These are phyloP conservation scores for Rutstroemia sp. DNA, from an alignment of 2,329 filamentous ascomycete genomes.

Conservation along the genomic window DNA sequence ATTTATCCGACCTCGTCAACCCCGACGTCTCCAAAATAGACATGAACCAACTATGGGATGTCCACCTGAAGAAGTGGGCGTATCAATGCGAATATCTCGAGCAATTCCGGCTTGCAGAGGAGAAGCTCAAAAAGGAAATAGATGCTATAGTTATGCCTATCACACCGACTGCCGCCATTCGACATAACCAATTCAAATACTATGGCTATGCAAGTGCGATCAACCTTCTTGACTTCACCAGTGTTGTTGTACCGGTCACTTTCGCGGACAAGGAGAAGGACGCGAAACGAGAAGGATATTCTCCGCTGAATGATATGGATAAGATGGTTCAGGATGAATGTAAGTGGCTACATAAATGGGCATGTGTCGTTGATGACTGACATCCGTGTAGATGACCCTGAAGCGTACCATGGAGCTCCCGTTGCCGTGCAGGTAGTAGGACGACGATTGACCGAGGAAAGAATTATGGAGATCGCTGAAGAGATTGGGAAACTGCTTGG, in stretches of 20 bases:
- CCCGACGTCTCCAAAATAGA: conserved; percentile 15
- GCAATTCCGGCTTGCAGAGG: conserved; percentile 24
- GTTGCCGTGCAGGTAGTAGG: conserved; percentile 25
- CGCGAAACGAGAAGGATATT: conserved; percentile 12
- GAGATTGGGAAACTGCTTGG: conserved; percentile 30
- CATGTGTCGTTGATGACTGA: no score
- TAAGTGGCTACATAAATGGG: conserved; percentile 8
- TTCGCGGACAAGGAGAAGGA: conserved; percentile 35
- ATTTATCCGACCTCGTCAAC: conserved; percentile 22
- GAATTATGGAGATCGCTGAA: conserved; percentile 30
- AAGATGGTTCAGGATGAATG: conserved; percentile 22
- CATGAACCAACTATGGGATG: conserved; percentile 21
- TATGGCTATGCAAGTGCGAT: conserved; percentile 22
- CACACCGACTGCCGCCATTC: conserved; percentile 28
- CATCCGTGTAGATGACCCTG: conserved; percentile 18
- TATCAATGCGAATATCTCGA: conserved; percentile 31
- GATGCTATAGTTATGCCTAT: conserved; percentile 30
- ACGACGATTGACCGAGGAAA: conserved; percentile 23
- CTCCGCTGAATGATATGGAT: conserved; percentile 20
- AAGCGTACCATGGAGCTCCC: conserved; percentile 23
- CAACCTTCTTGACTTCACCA: conserved; percentile 29
- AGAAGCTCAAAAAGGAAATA: conserved; percentile 24
- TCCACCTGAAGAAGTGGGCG: conserved; percentile 21
- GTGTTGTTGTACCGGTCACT: conserved; percentile 37
- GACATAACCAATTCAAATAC: conserved; percentile 22